Conservation (phyloP, 352 stramenopile genomes). For the Globisporangium solare region DNA sequence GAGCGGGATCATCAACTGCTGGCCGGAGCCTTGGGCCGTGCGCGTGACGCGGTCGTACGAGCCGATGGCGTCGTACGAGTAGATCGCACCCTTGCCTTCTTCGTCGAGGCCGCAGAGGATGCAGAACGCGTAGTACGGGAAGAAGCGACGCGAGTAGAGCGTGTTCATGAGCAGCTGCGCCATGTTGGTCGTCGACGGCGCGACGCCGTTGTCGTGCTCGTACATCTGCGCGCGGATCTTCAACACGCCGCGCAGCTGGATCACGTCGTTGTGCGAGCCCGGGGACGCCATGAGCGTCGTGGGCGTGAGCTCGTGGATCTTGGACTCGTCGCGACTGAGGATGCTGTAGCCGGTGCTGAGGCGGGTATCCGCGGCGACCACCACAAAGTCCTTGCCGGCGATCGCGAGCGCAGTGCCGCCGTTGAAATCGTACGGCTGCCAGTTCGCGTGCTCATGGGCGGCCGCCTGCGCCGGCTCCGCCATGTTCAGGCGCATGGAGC, state of each 20-base stretch:
- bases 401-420: constrained; percentile 90
- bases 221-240: constrained; percentile 85
- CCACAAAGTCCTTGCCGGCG: constrained; percentile 93
- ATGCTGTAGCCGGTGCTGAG: constrained; percentile 97
- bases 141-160: constrained; percentile 98
- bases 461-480: constrained; percentile 26
- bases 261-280: constrained; percentile 84
- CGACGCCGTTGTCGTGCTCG: constrained; percentile 94
- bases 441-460: constrained; percentile 42
- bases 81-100: constrained; percentile 95
- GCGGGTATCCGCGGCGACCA: constrained; percentile 95
- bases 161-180: constrained; percentile 98
- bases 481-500: constrained; percentile 41
- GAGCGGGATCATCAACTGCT: constrained; percentile 97
- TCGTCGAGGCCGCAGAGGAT: constrained; percentile 96
- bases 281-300: constrained; percentile 72
- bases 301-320: constrained; percentile 73
- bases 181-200: constrained; percentile 90
- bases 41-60: constrained; percentile 79
- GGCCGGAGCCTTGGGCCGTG: constrained; percentile 85
- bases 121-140: constrained; percentile 99
- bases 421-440: constrained; percentile 87
- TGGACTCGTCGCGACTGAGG: constrained; percentile 93
- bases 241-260: constrained; percentile 78
- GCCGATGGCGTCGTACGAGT: constrained; percentile 98